Evolutionary conservation across 2,329 filamentous ascomycete genomes (phyloP).

Genomic region (Pezicula neosporulosa): DNA sequence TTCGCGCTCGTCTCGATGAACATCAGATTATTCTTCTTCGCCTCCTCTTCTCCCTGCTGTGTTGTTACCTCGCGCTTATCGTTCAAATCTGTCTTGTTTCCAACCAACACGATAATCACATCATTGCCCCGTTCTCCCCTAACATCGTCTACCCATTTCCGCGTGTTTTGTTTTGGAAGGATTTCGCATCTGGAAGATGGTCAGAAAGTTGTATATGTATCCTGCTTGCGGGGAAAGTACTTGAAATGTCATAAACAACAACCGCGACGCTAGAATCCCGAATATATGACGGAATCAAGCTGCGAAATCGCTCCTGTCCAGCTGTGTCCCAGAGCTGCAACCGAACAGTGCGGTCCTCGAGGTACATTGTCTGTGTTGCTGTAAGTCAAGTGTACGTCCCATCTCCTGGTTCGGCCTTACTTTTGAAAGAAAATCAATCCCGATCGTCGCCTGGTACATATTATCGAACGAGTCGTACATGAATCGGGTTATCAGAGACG

Average conservation of each 20-base stretch:
- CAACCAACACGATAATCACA: slow-evolving; percentile 97
- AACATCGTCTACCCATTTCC: slow-evolving; percentile 99
- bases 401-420: slow-evolving; percentile 40
- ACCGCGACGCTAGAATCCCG: slow-evolving; percentile 97
- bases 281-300: slow-evolving; percentile 96
- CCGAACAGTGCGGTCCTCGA: slow-evolving; percentile 95
- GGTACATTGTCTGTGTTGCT: slow-evolving; percentile 82
- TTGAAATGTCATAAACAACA: slow-evolving; percentile 98
- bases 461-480: slow-evolving; percentile 99
- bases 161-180: slow-evolving; percentile 98
- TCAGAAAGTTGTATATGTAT: slow-evolving; percentile 12
- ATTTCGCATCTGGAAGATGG: slow-evolving; percentile 68
- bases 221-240: slow-evolving; percentile 37
- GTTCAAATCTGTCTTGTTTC: slow-evolving; percentile 98
- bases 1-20: slow-evolving; percentile 99
- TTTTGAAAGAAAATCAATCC: slow-evolving; percentile 99
- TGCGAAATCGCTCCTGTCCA: slow-evolving; percentile 95
- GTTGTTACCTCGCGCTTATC: slow-evolving; percentile 98
- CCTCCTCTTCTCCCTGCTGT: slow-evolving; percentile 94
- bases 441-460: slow-evolving; percentile 98
- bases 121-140: slow-evolving; percentile 95
- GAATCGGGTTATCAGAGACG: slow-evolving; percentile 96
- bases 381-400: slow-evolving; percentile 12
- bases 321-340: slow-evolving; percentile 98
- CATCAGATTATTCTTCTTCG: slow-evolving; percentile 96